A percentile compares a stretch with the other conserved stretches of the same genome.
phyloP scores from a whole-genome alignment of 2,329 filamentous ascomycete genomes.

The Colletotrichum musicola region DNA sequence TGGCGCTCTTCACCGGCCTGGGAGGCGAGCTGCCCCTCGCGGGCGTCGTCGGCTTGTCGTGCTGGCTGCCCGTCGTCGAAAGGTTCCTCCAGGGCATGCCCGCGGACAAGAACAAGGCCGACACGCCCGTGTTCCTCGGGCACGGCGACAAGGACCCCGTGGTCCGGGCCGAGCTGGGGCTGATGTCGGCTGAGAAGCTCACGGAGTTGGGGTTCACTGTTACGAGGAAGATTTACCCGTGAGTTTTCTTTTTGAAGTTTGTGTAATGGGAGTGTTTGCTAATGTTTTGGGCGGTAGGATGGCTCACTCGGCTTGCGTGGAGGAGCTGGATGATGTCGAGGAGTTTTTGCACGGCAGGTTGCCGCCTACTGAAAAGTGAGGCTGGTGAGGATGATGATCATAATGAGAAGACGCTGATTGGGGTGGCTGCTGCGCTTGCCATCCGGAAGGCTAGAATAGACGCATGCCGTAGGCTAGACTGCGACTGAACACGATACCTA shows the following conservation, averaged over 20 bases:
- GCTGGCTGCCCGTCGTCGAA: conserved; percentile 77
- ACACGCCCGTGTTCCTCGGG: conserved; percentile 88
- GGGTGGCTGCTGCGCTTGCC: background rate
- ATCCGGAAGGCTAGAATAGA: background rate
- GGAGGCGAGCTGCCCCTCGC: conserved; percentile 81
- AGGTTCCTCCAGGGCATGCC: conserved; percentile 61
- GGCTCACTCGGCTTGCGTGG: conserved; percentile 79
- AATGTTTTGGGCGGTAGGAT: conserved; percentile 63
- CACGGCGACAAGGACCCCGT: conserved; percentile 86
- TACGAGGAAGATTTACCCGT: conserved; percentile 82
- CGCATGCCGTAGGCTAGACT: too few relatives aligned
- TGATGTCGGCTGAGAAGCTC: conserved; percentile 74
- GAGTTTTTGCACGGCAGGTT: conserved; percentile 62
- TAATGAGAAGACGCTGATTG: background rate
- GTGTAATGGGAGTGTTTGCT: background rate
- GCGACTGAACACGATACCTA: too few relatives aligned
- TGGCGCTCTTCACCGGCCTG: conserved; percentile 84
- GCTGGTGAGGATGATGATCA: background rate
- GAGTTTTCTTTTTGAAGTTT: conserved; percentile 1
- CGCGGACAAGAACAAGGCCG: conserved; percentile 65
- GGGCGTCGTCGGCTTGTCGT: conserved; percentile 89
- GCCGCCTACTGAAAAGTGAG: conserved; percentile 51
- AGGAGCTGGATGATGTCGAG: conserved; percentile 88
- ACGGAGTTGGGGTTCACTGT: conserved; percentile 79
- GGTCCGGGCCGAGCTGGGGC: conserved; percentile 77